These are phyloP conservation scores for Ceratocystis ficicola DNA, from an alignment of 2,329 filamentous ascomycete genomes.

Conservation along the genomic window DNA sequence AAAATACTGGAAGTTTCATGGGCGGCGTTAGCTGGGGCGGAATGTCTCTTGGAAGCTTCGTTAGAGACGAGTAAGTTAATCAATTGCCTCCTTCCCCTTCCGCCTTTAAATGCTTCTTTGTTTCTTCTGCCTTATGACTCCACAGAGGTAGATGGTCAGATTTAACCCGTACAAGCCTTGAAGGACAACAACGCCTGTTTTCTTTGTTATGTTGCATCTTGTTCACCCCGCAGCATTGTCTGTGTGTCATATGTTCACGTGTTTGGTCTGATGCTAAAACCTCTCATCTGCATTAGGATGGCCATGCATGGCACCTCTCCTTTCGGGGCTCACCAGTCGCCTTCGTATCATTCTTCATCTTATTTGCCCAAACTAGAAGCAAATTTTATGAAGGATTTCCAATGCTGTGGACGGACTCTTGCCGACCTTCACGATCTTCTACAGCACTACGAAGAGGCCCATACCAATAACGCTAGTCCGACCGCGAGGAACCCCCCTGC, in stretches of 20 bases:
- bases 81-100: constrained; percentile 8
- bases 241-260: constrained; percentile 6
- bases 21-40: constrained; percentile 96
- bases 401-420: constrained; percentile 80
- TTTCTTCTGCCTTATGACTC: constrained; percentile 1
- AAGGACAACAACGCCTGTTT: constrained; percentile 1
- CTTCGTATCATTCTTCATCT: constrained; percentile 90
- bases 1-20: constrained; percentile 47
- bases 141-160: background rate
- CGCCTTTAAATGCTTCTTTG: constrained; percentile 4
- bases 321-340: constrained; percentile 68
- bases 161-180: background rate
- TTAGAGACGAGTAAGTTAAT: constrained; percentile 81
- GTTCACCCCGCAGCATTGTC: constrained; percentile 3
- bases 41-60: constrained; percentile 90
- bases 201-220: constrained; percentile 6
- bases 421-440: constrained; percentile 88
- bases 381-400: constrained; percentile 95
- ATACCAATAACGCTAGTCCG: constrained; percentile 54
- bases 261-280: constrained; percentile 24
- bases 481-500: constrained; percentile 31
- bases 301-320: constrained; percentile 96
- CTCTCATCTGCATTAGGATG: constrained; percentile 46
- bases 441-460: constrained; percentile 91
- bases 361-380: constrained; percentile 94